These are phyloP conservation scores for Groenewaldozyma salmanticensis DNA, from an alignment of 805 yeast genomes.

Conservation along the genomic window DNA sequence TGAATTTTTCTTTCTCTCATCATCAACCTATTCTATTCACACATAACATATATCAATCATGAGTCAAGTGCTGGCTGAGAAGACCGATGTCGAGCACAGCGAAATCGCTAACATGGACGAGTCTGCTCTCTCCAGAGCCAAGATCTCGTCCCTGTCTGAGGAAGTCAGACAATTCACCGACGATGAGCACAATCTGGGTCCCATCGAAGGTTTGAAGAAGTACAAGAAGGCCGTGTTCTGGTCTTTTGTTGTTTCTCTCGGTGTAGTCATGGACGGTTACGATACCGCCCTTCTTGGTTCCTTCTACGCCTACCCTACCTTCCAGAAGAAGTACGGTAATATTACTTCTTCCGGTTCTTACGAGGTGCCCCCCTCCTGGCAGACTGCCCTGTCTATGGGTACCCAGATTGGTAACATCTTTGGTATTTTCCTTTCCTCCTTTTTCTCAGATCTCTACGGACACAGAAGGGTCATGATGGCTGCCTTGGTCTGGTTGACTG, in stretches of 20 bases:
- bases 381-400: conserved; percentile 23
- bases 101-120: too few relatives aligned
- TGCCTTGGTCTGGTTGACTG: conserved; percentile 22
- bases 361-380: conserved; percentile 29
- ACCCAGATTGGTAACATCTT: conserved; percentile 33
- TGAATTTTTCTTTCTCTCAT: too few relatives aligned
- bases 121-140: too few relatives aligned
- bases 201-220: conserved; percentile 28
- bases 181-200: conserved; percentile 20
- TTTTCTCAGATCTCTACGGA: conserved; percentile 37
- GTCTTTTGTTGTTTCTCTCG: conserved; percentile 37
- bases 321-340: conserved; percentile 33
- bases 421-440: conserved; percentile 38
- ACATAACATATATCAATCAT: too few relatives aligned
- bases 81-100: too few relatives aligned
- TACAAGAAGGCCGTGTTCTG: conserved; percentile 33
- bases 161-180: conserved; percentile 11
- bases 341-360: conserved; percentile 3
- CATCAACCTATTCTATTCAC: too few relatives aligned
- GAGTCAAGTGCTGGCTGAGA: too few relatives aligned
- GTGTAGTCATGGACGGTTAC: conserved; percentile 42
- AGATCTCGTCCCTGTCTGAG: too few relatives aligned
- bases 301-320: conserved; percentile 32
- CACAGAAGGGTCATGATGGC: conserved; percentile 34
- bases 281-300: neutral